Evolutionary conservation across 2,329 filamentous ascomycete genomes (phyloP), one percentile per base, ranked within the genome.

Genomic region (Amesomyces nigricolor): DNA sequence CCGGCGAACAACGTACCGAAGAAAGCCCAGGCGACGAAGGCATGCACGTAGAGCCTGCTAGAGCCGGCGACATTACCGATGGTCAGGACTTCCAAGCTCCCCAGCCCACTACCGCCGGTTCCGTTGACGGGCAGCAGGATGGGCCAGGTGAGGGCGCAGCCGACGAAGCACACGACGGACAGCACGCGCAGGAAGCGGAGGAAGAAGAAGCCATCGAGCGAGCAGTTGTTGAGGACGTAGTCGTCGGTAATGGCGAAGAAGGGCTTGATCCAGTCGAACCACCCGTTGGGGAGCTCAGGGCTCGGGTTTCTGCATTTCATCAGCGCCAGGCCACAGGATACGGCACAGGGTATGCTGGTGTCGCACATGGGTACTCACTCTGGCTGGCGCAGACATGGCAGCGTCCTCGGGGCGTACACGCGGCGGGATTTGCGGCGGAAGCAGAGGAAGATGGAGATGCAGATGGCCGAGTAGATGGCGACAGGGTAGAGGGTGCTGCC

Each of bases 141-240:
- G 0, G 91, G 91, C 86, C 89, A 96, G 22, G 89, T 92, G 48
- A 97, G 83, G 64, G 78, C 77, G 64, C 84, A 85, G 57, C 91
- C 92, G 13, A 91, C 85, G 49, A 96, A 78, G 71, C 87, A 91
- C 62, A 94, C 88, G 63, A 87, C 78, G 53, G 86, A 82, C 29
- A 86, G 75, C 52, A 94, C 82, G 65, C 89, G 87, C 58, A 97
- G 76, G 67, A 91, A 95, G 44, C 91, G 88, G 45, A 96, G 79
- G 66, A 95, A 89, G 26, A 96, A 81, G 68, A 91, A 97, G 32
- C 87, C 85, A 69, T 97, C 92, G 60, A 97, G 80, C 2, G 89
- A 91, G 69, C 91, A 88, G 71, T 95, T 89, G 63, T 91, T 87
- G 40, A 96, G 80, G 26, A 91, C 80, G 64, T 89, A 94, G 57